Base-by-base conservation (phyloP, 1,139 yeast species). In the Entelexis paramagnoliae region DNA sequence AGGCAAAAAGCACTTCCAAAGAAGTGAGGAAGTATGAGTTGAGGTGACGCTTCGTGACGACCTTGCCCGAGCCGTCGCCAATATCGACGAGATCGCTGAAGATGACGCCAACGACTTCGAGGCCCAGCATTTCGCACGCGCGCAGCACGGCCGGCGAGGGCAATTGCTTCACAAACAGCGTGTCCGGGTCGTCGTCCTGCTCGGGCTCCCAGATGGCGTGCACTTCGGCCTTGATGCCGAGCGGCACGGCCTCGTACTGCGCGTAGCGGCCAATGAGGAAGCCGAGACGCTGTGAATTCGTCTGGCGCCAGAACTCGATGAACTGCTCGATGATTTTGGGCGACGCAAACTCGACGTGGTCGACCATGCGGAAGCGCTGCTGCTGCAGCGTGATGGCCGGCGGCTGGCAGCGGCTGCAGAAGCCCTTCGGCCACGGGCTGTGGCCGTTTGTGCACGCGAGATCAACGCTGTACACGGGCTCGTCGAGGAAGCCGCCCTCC, bases 331-430 rank as follows among this genome's bases (percentile, higher is more conserved):
- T 77, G 34, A 88, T 76, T 4, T 73, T 72, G 45, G 88, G 78
- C 56, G 78, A 79, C 19, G 88, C 80, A 67, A 89, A 85, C 66
- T 91, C 97, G 30, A 91, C 93, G 69, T 93, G 97, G 67, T 93
- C 99, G 20, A 93, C 95, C 96, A 91, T 86, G 63, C 99, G 77
- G 66, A 85, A 93, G 46, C 76, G 74, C 66, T 93, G 98, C 65
- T 82, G 89, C 65, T 84, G 95, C 57, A 93, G 72, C 0, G 97
- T 88, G 53, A 93, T 87, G 0, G 96, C 94, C 1, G 95, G 80
- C 0, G 98, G 97, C 66, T 89, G 97, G 67, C 98, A 91, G 66
- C 88, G 87, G n/a, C 95, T 83, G 64, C 98, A 91, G 58, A 91
- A 88, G 0, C 97, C 96, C 51, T 73, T 76, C 1, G 98, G 97